Base-by-base conservation (phyloP, 768 basidiomycete genomes). In the Phanerochaete sordida region DNA sequence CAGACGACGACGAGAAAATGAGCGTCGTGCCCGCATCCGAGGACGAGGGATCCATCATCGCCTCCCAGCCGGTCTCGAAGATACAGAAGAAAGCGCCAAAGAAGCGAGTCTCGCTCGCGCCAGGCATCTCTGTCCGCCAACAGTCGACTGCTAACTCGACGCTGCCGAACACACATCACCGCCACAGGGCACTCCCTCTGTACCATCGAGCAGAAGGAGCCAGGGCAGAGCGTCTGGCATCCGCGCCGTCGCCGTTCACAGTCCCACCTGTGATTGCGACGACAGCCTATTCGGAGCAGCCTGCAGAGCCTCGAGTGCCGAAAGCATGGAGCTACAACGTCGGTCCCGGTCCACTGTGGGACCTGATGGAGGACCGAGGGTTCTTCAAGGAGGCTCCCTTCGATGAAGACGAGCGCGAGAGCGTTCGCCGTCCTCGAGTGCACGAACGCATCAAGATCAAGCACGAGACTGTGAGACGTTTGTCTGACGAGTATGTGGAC, bases 321-420 rank as follows among this genome's bases (percentile, higher is more conserved):
- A 90, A 85, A 65, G 77, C 87, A 0, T 90, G 86, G 87, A 84
- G 87, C 0, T 84, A 82, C 66, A 90, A 89, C 63, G 82, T 89
- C 15, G 90, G 91, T 3, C 69, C 83, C 2, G 91, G 92, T 0
- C 90, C 91, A 1, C 65, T 91, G 6, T 93, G 91, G 90, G 87
- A 92, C 60, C 71, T 92, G 35, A 72, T 81, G 45, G 92, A 94
- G 67, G 92, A 94, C 63, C 73, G 90, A 52, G 83, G 81, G 1
- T 93, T 88, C 82, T 93, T 77, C 70, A 91, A 89, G 67, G 91
- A 93, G 64, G 77, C 81, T 4, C 44, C 28, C 2, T 49, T 16
- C 2, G 60, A 68, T 31, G 30, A 68, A 12, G 64, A 62, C 0
- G 73, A 73, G 2, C 61, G 69, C 9, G 61, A 64, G 53, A 64